Base-by-base conservation (phyloP, 129 eudicot species). In the Artemisia tridentata region DNA sequence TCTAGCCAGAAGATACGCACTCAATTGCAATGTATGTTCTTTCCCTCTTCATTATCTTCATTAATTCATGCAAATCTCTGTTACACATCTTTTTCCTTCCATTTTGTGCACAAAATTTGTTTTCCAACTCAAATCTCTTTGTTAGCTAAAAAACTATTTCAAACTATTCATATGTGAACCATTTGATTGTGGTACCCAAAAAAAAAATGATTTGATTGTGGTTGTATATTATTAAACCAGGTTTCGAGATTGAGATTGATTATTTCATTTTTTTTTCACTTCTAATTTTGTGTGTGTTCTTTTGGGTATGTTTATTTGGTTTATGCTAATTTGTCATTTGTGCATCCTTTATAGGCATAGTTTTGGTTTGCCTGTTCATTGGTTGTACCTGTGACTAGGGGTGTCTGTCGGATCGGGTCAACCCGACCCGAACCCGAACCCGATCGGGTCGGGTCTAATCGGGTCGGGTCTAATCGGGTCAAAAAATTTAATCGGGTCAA, bases 301-400 rank as follows among this genome's bases (percentile, higher is more conserved):
- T 71, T 63, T 71, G 78, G 77, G 85, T 81, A 80, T 85, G 90
- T 73, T 68, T 74, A 78, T 72, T 69, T 72, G 72, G 71, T 50
- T 52, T 68, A 71, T 72, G 68, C 85, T 87, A 82, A 75, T 76
- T 41, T 84, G 86, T 83, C 72, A 58, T 78, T 77, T 53, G 81
- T 81, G 79, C 81, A 81, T 80, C 79, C 82, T 69, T 81, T 78
- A 51, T 72, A 86, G 98, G 98, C 98, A 86, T 81, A 82, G 86
- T 78, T 92, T 88, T 88, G 77, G 81, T 86, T 91, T 87, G 98
- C 96, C 98, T n/a, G n/a, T n/a, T n/a, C n/a, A n/a, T n/a, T n/a
- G n/a, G n/a, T n/a, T n/a, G n/a, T n/a, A n/a, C n/a, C n/a, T n/a
- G n/a, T n/a, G n/a, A n/a, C n/a, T n/a, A n/a, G n/a, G n/a, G n/a